A percentile compares a stretch with the other conserved stretches of the same genome.
Evolutionary conservation across 495 filamentous ascomycete genomes (phyloP).

Genomic region (Hypoxylon rickii): DNA sequence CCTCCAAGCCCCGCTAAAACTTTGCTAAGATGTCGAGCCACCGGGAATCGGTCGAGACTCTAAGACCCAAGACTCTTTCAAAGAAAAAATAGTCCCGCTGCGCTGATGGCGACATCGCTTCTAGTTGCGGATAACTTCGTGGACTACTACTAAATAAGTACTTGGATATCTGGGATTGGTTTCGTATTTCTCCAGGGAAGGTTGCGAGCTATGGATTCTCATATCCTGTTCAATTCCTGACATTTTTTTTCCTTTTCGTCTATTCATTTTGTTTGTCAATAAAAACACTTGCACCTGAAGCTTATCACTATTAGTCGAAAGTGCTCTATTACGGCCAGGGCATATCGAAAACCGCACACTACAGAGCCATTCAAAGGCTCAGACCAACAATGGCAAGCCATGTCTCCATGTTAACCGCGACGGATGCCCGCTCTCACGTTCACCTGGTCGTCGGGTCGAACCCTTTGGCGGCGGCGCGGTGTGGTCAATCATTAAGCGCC

Average conservation of each 20-base stretch:
- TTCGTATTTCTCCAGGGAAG: background rate
- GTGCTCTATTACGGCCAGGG: no score
- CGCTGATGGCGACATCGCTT: constrained; percentile 27
- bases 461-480: constrained; percentile 82
- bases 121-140: constrained; percentile 17
- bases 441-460: constrained; percentile 88
- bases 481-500: constrained; percentile 77
- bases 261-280: no score
- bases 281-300: no score
- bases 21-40: constrained; percentile 11
- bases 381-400: constrained; percentile 19
- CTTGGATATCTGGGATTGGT: no score
- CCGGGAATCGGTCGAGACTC: constrained; percentile 28
- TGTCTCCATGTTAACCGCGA: constrained; percentile 74
- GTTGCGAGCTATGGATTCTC: constrained; percentile 2
- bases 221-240: constrained; percentile 12
- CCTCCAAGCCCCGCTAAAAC: constrained; percentile 27
- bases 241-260: background rate
- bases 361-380: no score
- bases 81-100: background rate
- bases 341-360: no score
- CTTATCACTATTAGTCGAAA: no score
- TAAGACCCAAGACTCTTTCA: background rate
- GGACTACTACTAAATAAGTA: background rate
- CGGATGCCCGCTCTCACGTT: constrained; percentile 73